Conservation (phyloP, 306 rosid genomes). For the Purshia tridentata region DNA sequence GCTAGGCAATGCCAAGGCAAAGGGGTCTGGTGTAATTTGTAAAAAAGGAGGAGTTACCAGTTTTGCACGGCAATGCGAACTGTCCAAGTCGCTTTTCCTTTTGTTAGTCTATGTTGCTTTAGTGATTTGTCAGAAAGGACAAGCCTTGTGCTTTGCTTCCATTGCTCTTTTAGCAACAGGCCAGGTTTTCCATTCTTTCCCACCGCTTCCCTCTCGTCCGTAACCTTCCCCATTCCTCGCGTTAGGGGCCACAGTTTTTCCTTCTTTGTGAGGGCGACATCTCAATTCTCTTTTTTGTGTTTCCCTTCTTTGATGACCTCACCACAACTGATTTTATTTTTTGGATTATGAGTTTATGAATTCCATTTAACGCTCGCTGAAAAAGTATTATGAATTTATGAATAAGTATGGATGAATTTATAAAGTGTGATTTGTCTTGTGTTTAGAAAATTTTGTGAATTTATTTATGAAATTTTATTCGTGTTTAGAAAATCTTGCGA, state of each 20-base stretch:
- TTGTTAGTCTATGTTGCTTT: neutral
- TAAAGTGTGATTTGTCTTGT: no score
- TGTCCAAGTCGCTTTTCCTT: neutral
- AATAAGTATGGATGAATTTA: no score
- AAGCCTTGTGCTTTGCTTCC: neutral
- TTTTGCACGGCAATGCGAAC: slow-evolving; percentile 11
- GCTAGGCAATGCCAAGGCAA: neutral
- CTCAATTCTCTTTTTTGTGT: neutral
- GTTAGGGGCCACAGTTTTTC: neutral
- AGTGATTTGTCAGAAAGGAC: neutral
- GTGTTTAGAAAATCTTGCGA: no score
- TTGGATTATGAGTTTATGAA: no score
- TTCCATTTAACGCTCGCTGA: no score
- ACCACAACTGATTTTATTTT: no score
- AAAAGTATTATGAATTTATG: no score
- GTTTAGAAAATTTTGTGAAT: no score
- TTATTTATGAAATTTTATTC: no score
- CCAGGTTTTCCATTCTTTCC: neutral
- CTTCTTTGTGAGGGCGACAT: neutral
- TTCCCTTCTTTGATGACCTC: no score
- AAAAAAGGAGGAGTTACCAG: neutral
- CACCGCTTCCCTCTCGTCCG: slow-evolving; percentile 7
- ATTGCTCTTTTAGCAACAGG: neutral
- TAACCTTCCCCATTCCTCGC: neutral
- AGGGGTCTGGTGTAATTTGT: neutral